Evolutionary conservation across 129 eudicot genomes (phyloP).

Genomic region (Arctium lappa): DNA sequence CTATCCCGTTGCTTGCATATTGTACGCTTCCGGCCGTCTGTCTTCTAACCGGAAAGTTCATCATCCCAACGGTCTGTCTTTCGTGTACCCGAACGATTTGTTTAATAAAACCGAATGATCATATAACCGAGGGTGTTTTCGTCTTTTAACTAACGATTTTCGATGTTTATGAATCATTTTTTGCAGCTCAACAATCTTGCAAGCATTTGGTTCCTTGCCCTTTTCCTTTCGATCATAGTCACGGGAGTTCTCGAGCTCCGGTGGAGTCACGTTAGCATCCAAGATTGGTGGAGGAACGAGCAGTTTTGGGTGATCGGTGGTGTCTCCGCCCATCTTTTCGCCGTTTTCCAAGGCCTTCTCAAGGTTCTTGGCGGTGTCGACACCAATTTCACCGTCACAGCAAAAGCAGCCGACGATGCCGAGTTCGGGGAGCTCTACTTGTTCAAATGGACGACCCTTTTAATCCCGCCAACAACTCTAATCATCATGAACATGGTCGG

Average conservation of each 20-base stretch:
- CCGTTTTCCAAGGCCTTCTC: constrained; percentile 91
- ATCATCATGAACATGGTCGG: constrained; percentile 95
- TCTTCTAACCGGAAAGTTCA: constrained; percentile 96
- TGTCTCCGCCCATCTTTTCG: constrained; percentile 95
- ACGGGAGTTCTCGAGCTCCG: constrained; percentile 92
- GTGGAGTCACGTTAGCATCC: constrained; percentile 96
- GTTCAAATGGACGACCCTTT: constrained; percentile 98
- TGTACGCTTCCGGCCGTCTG: constrained; percentile 95
- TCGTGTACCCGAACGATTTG: not conserved
- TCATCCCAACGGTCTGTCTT: constrained; percentile 74
- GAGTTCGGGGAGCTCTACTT: constrained; percentile 96
- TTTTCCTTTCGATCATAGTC: constrained; percentile 76
- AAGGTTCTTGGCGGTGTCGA: constrained; percentile 98
- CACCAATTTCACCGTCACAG: constrained; percentile 86
- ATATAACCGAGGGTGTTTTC: not conserved
- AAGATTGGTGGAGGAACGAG: constrained; percentile 97
- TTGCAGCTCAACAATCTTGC: constrained; percentile 88
- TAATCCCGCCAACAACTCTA: constrained; percentile 90
- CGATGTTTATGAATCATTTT: not conserved
- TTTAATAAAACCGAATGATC: no score
- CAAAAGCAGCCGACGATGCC: constrained; percentile 80
- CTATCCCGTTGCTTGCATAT: constrained; percentile 86
- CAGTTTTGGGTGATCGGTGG: constrained; percentile 99
- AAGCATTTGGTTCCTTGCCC: constrained; percentile 94
- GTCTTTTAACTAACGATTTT: not conserved